Base-by-base conservation (phyloP, 2,329 filamentous ascomycete species). In the Aspergillus uvarum region DNA sequence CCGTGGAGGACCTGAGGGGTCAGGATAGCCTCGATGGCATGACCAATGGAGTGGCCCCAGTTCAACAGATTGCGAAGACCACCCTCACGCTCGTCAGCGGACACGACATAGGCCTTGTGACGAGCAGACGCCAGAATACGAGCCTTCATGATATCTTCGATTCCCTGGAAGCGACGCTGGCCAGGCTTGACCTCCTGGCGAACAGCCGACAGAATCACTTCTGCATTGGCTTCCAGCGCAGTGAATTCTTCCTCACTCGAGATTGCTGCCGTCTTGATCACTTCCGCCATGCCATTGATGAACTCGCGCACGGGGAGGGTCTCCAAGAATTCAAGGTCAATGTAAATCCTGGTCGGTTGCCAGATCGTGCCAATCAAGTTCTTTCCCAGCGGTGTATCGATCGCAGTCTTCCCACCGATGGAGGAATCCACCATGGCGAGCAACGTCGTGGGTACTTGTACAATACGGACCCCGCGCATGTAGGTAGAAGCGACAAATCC, bases 211-310 rank as follows among this genome's bases (percentile, higher is more conserved):
- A 97, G 83, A 54, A 99, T 92, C 5, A 83, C 79, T 42, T 88
- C 80, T 1, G 93, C 92, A 69, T 95, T 91, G 66, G 89, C 83
- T 74, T 99, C 95, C 19, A 99, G 82, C 12, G 89, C 77, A 48
- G 88, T 84, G 73, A 99, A 99, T 72, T 97, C 94, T 10, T 83
- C 79, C 76, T 96, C 92, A 70, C 96, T 87, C 86, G 94, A 97
- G 68, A 99, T 98, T 56, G 95, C 95, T 3, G 95, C 95, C 3
- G 95, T 99, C 85, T 97, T 97, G 74, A 97, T 85, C 31, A 99
- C 94, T 80, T 99, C 95, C 26, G 94, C 95, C 94, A 99, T 97
- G 62, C 95, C 95, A 75, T 99, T 99, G 77, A 97, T 92, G 72
- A 99, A 94, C 77, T 99, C 94, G 66, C 95, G 85, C 65, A 89